Conservation (phyloP, 257 asterid species). For the Anisodus tanguticus region DNA sequence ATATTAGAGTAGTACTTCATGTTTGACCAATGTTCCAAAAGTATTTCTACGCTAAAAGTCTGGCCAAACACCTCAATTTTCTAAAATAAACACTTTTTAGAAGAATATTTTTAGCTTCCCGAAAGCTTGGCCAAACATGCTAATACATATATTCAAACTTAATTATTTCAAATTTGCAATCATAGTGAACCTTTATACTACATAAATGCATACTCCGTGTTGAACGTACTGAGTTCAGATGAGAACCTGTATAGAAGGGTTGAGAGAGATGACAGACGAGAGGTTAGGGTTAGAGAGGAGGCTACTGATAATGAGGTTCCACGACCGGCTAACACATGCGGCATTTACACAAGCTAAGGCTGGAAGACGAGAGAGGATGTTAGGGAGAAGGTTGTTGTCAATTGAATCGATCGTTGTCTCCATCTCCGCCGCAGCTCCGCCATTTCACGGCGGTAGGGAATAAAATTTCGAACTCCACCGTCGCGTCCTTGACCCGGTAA, state of each 20-base stretch:
- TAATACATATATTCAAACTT: no score
- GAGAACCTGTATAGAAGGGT: constrained; percentile 53
- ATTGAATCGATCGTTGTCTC: constrained; percentile 47
- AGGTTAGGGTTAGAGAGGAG: constrained; percentile 72
- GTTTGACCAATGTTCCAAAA: no score
- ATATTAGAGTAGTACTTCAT: no score
- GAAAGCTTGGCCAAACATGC: no score
- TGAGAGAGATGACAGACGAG: constrained; percentile 67
- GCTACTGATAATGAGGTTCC: constrained; percentile 64
- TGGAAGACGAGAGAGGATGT: constrained; percentile 66
- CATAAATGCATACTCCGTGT: no score
- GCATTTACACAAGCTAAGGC: constrained; percentile 74
- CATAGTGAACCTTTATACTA: no score
- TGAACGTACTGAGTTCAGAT: neutral
- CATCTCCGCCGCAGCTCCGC: neutral
- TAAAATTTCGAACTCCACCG: neutral
- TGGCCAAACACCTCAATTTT: no score
- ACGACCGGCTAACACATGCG: constrained; percentile 77
- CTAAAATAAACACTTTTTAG: no score
- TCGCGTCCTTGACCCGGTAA: neutral
- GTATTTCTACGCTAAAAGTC: no score
- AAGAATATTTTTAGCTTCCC: no score
- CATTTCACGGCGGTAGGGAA: neutral
- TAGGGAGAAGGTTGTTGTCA: constrained; percentile 60
- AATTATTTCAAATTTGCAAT: no score